Evolutionary conservation across 164 flowering plant species (phyloP).

Genomic region (Cinnamomum chago): DNA sequence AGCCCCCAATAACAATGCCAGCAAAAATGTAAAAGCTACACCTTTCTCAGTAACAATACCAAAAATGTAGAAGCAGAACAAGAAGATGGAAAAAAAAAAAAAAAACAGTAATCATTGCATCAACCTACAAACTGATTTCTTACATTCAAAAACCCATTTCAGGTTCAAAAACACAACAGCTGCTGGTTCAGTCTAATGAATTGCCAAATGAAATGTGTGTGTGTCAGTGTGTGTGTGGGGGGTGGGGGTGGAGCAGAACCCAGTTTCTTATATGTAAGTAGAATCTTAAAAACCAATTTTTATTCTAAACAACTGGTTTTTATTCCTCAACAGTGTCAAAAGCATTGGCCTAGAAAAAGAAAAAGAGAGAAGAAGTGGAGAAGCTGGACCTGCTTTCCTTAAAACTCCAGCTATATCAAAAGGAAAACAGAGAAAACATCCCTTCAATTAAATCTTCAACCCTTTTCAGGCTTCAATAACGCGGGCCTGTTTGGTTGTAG

Average conservation of each 20-base stretch:
- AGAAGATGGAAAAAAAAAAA: background rate
- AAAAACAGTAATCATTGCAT: background rate
- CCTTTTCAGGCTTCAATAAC: background rate
- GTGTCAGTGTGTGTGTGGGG: background rate
- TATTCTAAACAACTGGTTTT: background rate
- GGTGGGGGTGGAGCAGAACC: background rate
- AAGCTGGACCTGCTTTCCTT: background rate
- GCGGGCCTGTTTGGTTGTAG: fast-evolving
- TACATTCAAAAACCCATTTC: slow-evolving; percentile 2
- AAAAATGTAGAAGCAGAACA: background rate
- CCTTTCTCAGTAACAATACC: too few species aligned
- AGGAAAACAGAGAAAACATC: background rate
- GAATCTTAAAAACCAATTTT: background rate
- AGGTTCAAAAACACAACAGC: background rate
- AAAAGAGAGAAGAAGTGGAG: background rate
- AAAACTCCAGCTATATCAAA: background rate
- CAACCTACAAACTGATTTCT: background rate
- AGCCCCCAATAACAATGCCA: background rate
- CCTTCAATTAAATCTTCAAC: background rate
- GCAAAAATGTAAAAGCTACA: background rate
- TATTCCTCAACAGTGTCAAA: background rate
- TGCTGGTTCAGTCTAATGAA: background rate
- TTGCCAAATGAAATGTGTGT: background rate
- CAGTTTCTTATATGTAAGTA: background rate
- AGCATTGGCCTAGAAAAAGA: background rate